These are phyloP conservation scores for Diplotaxis tenuifolia DNA, from an alignment of 345 rosid species.

Conservation along the genomic window DNA sequence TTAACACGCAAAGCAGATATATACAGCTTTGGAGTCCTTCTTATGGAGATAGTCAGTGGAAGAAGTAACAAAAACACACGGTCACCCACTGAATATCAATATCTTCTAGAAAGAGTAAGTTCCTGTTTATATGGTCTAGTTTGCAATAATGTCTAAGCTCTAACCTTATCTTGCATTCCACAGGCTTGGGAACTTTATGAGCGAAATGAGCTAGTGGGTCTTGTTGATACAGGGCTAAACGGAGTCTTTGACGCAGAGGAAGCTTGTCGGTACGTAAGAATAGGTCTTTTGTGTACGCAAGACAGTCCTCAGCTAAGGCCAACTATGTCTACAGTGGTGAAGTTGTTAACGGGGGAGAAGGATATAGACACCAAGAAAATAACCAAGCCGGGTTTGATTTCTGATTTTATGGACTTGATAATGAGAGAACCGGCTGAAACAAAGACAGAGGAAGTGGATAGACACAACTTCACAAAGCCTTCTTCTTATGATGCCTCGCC, in stretches of 20 bases:
- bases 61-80: too few species aligned
- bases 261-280: slow-evolving; percentile 59
- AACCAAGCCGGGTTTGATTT: slow-evolving; percentile 63
- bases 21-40: too few species aligned
- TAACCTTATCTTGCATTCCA: not conserved
- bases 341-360: slow-evolving; percentile 51
- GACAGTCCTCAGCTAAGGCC: slow-evolving; percentile 70
- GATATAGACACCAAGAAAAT: slow-evolving; percentile 39
- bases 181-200: slow-evolving; percentile 89
- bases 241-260: slow-evolving; percentile 71
- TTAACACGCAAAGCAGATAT: slow-evolving; percentile 86
- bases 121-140: not conserved
- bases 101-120: slow-evolving; percentile 80
- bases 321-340: slow-evolving; percentile 63
- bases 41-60: too few species aligned
- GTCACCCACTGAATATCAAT: slow-evolving; percentile 70
- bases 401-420: slow-evolving; percentile 82
- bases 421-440: slow-evolving; percentile 41
- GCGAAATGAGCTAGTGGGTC: slow-evolving; percentile 59
- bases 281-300: slow-evolving; percentile 78
- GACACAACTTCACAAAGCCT: slow-evolving; percentile 20
- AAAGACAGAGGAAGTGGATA: slow-evolving; percentile 21
- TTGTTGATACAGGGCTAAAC: slow-evolving; percentile 51
- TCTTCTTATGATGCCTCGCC: slow-evolving; percentile 45
- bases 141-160: not conserved